These are phyloP conservation scores for Mortierella hygrophila DNA, from an alignment of 192 early-diverging fungal species.

Conservation along the genomic window DNA sequence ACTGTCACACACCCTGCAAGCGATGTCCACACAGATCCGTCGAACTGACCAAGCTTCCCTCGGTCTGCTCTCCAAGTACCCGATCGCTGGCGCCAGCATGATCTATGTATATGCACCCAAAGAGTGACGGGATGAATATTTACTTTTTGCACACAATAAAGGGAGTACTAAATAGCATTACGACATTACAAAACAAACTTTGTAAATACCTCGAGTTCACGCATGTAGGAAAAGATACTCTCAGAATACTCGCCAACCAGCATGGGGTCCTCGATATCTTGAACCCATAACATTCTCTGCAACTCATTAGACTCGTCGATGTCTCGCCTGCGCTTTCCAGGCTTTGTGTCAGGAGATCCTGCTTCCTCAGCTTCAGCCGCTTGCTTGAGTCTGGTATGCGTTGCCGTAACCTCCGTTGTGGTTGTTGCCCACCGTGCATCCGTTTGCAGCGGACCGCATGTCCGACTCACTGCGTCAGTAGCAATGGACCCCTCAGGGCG, in stretches of 20 bases:
- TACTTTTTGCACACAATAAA: background rate
- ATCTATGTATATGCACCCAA: background rate
- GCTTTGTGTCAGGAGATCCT: background rate
- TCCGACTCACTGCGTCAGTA: background rate
- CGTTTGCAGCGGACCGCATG: background rate
- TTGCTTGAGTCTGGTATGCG: background rate
- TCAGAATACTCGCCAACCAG: slow-evolving; percentile 15
- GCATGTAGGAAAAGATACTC: slow-evolving; percentile 16
- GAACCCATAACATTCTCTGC: background rate
- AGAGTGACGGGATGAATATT: background rate
- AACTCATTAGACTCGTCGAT: background rate
- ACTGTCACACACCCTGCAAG: background rate
- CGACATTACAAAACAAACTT: background rate
- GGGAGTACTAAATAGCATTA: no score
- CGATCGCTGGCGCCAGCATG: slow-evolving; percentile 8
- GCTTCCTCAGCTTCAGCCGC: background rate
- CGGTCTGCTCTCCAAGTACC: background rate
- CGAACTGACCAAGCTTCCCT: background rate
- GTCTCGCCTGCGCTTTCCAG: background rate
- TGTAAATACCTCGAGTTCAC: slow-evolving; percentile 19
- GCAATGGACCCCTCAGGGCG: background rate
- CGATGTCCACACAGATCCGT: background rate
- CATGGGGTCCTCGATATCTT: background rate
- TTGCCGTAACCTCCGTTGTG: background rate
- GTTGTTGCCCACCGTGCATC: background rate